These are phyloP conservation scores for Purshia tridentata DNA, from an alignment of 306 rosid genomes.

Conservation along the genomic window DNA sequence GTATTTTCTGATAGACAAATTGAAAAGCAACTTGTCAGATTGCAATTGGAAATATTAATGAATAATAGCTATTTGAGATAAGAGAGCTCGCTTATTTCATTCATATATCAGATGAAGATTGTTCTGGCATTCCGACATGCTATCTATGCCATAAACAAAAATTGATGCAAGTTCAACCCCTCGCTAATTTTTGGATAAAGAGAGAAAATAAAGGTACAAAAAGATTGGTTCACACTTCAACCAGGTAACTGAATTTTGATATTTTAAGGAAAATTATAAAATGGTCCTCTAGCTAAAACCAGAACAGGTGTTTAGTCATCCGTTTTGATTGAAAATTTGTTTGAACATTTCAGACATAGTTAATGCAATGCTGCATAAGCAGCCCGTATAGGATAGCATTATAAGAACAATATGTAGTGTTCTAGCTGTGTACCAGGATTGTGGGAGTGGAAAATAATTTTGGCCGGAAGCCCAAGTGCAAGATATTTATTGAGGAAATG, in stretches of 20 bases:
- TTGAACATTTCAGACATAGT: neutral
- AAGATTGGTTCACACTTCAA: neutral
- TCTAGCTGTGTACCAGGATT: neutral
- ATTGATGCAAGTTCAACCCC: neutral
- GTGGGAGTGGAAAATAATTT: neutral
- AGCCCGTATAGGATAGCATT: neutral
- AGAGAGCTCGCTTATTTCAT: neutral
- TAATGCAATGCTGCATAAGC: neutral
- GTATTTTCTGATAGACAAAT: conserved; percentile 48
- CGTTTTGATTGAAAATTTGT: neutral
- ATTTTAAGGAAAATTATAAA: neutral
- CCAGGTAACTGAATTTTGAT: neutral
- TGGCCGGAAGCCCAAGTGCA: neutral
- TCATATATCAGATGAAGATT: neutral
- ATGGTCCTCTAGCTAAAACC: neutral
- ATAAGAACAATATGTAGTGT: neutral
- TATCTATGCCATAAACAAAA: neutral
- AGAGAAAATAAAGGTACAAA: no score
- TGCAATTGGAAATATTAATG: neutral
- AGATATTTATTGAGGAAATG: neutral
- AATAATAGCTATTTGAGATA: conserved; percentile 1
- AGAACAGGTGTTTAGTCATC: neutral
- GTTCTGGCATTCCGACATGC: no score
- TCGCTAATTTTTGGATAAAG: no score
- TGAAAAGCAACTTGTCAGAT: conserved; percentile 10